A percentile compares a stretch with the other conserved stretches of the same genome.
Conservation (phyloP, 768 basidiomycete genomes). For the Phlebiopsis flavidoalba region DNA sequence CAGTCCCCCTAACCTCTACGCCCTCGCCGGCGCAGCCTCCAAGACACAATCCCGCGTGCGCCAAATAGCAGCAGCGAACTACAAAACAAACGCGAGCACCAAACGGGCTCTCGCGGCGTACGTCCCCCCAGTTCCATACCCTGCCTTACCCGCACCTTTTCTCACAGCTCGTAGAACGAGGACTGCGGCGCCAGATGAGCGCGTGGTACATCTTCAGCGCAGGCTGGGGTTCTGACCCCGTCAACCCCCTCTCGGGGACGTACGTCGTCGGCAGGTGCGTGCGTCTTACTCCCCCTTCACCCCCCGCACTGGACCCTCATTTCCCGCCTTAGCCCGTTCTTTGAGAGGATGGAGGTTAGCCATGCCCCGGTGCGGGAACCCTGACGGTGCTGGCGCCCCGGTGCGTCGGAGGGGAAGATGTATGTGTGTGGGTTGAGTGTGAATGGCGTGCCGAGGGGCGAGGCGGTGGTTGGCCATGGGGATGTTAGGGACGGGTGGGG, state of each 20-base stretch:
- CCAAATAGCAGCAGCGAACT: slow-evolving; percentile 57
- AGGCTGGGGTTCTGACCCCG: slow-evolving; percentile 82
- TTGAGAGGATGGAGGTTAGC: too few relatives aligned
- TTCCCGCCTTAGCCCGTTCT: too few relatives aligned
- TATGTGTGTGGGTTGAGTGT: too few relatives aligned
- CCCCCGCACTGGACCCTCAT: too few relatives aligned
- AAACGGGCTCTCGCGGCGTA: slow-evolving; percentile 70
- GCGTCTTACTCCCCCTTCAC: too few relatives aligned
- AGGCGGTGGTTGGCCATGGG: too few relatives aligned
- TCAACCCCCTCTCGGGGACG: slow-evolving; percentile 71
- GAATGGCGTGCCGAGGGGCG: too few relatives aligned
- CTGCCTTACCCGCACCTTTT: too few relatives aligned
- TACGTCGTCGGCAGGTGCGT: slow-evolving; percentile 30
- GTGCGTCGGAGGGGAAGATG: too few relatives aligned
- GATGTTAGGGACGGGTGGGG: too few relatives aligned
- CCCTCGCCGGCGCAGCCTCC: slow-evolving; percentile 64
- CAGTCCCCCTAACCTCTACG: slow-evolving; percentile 60
- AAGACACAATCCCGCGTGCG: slow-evolving; percentile 70
- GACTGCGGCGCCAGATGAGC: slow-evolving; percentile 90
- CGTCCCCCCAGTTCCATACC: slow-evolving; percentile 16
- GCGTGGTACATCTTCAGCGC: slow-evolving; percentile 84
- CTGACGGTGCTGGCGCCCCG: too few relatives aligned
- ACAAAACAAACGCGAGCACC: slow-evolving; percentile 61
- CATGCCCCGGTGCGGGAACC: too few relatives aligned
- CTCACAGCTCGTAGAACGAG: slow-evolving; percentile 78